phyloP scores from a whole-genome alignment of 495 filamentous ascomycete genomes.

The Xylaria bambusicola region DNA sequence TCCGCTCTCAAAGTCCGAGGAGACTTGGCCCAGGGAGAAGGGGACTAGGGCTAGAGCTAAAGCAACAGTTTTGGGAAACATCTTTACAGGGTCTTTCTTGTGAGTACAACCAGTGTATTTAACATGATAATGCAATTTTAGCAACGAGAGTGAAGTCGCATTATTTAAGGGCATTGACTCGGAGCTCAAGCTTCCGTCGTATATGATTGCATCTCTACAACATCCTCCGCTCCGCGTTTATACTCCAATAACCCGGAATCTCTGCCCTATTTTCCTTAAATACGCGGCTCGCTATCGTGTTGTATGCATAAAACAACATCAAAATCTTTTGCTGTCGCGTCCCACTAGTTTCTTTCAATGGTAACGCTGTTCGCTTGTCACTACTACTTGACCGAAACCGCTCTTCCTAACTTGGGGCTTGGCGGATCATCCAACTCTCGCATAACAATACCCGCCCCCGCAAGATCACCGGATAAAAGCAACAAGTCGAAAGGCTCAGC shows the following conservation, averaged over 20 bases:
- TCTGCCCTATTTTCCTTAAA: constrained; percentile 15
- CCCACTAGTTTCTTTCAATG: background rate
- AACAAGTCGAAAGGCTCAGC: too few species aligned
- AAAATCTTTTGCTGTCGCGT: too few species aligned
- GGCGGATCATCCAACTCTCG: background rate
- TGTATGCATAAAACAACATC: background rate
- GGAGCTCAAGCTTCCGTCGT: constrained; percentile 17
- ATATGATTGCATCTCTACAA: constrained; percentile 4
- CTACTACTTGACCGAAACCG: background rate
- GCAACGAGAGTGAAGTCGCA: background rate
- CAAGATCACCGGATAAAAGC: constrained; percentile 12
- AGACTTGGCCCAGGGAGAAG: constrained; percentile 50
- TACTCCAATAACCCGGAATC: constrained; percentile 16
- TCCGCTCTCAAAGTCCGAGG: constrained; percentile 56
- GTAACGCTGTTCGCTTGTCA: background rate
- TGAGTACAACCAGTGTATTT: background rate
- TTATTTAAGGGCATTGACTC: constrained; percentile 13
- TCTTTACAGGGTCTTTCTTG: constrained; percentile 19
- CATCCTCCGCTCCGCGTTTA: constrained; percentile 10
- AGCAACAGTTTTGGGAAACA: constrained; percentile 48
- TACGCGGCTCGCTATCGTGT: background rate
- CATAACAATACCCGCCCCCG: constrained; percentile 2
- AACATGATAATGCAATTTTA: background rate
- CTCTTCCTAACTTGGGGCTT: background rate
- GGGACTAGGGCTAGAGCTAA: constrained; percentile 49